Base-by-base conservation (phyloP, 305 asterid species). In the Solanum aculeatissimum region DNA sequence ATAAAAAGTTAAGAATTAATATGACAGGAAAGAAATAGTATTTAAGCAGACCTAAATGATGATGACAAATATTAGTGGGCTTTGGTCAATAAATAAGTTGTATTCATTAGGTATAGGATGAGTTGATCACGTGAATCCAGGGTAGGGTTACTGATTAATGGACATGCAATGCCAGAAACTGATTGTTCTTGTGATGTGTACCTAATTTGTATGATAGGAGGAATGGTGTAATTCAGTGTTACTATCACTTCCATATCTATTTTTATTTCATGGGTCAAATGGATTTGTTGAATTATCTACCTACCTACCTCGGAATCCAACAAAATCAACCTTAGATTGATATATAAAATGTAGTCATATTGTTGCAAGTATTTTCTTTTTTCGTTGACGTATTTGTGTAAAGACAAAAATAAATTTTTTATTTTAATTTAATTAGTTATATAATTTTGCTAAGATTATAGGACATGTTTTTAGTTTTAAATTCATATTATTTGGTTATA, bases 101-200 rank as follows among this genome's bases (percentile, higher is more conserved):
- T 1, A 29, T 29, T 29, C 32, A 83, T 80, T 77, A 42, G 29
- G 3, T 25, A 16, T 55, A 69, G n/a, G 19, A n/a, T 82, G 40
- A 69, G 65, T 75, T 65, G 42, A 27, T 91, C 90, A 89, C 92
- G 91, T 87, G 93, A 89, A 86, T 85, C 84, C 82, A 79, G 62
- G 87, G 89, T 88, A 92, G 86, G 86, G 79, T 86, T 63, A 80
- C 87, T 86, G 88, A 86, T 21, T 68, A 49, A 13, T 77, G 82
- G 66, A 77, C 82, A 77, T 77, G 66, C 32, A 10, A 78, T 78
- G 82, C 19, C 82, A 27, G 82, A 53, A 78, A 77, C 84, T 85
- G 85, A 27, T 57, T 62, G 86, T 86, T 85, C 82, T 77, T 49
- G 63, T 77, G 65, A 77, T 77, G 43, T 77, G 27, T 51, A 51